Conservation (phyloP, 2,329 filamentous ascomycete species). For the Hawksworthiomyces lignivorus region DNA sequence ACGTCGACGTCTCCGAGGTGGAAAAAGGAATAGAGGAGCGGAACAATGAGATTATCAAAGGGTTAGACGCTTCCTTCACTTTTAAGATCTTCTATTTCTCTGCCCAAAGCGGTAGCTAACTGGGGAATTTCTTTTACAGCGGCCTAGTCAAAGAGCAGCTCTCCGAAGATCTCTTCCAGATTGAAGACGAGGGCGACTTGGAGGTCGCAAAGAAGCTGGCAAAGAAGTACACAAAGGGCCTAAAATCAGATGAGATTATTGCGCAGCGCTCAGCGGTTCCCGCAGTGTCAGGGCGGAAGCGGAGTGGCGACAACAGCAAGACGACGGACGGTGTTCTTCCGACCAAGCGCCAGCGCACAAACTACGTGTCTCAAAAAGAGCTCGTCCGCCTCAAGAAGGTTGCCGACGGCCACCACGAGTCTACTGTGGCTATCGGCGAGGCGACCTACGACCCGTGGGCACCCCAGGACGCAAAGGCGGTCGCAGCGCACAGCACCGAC, state of each 20-base stretch:
- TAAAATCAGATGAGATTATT: conserved; percentile 90
- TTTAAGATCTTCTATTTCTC: background rate
- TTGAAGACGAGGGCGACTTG: conserved; percentile 68
- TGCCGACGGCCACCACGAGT: conserved; percentile 63
- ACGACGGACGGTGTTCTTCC: conserved; percentile 66
- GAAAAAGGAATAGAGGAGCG: conserved; percentile 74
- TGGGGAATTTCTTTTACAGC: conserved; percentile 34
- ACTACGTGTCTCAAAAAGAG: conserved; percentile 81
- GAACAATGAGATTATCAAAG: conserved; percentile 84
- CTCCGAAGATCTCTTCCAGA: conserved; percentile 74
- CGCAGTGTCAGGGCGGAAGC: conserved; percentile 71
- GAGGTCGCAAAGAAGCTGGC: conserved; percentile 56
- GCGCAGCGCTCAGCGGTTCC: conserved; percentile 74
- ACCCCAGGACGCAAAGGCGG: conserved; percentile 22
- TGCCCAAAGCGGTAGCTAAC: background rate
- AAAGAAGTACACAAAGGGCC: conserved; percentile 55
- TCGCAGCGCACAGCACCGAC: conserved; percentile 29
- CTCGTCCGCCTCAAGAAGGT: conserved; percentile 69
- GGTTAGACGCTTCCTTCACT: conserved; percentile 43
- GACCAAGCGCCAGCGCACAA: conserved; percentile 66
- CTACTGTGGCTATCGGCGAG: conserved; percentile 47
- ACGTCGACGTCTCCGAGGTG: conserved; percentile 87
- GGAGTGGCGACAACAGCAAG: conserved; percentile 49
- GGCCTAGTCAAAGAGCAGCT: conserved; percentile 79
- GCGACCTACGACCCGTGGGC: conserved; percentile 76